Evolutionary conservation across 768 basidiomycete genomes (phyloP), one percentile per base, ranked within the genome.

Genomic region (Pulveroboletus sp.): DNA sequence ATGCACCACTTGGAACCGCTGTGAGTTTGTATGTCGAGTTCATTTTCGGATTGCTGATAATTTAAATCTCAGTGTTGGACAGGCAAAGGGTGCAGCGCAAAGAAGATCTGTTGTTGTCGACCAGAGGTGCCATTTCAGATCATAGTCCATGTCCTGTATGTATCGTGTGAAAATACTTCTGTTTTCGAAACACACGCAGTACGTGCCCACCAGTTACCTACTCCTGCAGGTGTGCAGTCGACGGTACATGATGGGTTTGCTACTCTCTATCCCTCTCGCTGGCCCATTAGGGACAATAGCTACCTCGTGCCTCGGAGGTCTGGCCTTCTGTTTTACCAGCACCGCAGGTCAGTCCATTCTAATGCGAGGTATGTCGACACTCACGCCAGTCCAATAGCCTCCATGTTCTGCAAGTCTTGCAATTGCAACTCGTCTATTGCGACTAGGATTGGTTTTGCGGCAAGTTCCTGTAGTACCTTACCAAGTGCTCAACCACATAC

Each of bases 381-480:
- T 57, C 43, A 55, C 44, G 3, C 30, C 30, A 6, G 11, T 11
- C 32, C 36, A 13, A 60, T 70, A 84, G 93, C 94, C 4, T 93
- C 90, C 32, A 93, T 95, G 81, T 91, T 96, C 73, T 93, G 85
- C 79, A 97, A 96, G 76, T 93, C 89, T 30, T 99, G 95, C 71
- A 98, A 98, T 66, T 99, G 96, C 73, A 97, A 98, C 66, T 95
- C 93, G 8, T 95, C 93, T 0, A 97, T 99, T 59, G 96, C 96
- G 0, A 97, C 94, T 39, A 86, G 94, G 62, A 86, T 97, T 50
- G 94, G 94, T 31, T 96, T 93, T 69, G 93, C 92, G 14, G 93
- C 91, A 65, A 51, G 86, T 67, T 21, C 17, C 30, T 3, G 17
- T 24, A 33, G 15, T 33, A 18, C n/a, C 21, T 28, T 11, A 18